Evolutionary conservation across 352 stramenopile species (phyloP).

Genomic region (Phytophthora podocarpi): DNA sequence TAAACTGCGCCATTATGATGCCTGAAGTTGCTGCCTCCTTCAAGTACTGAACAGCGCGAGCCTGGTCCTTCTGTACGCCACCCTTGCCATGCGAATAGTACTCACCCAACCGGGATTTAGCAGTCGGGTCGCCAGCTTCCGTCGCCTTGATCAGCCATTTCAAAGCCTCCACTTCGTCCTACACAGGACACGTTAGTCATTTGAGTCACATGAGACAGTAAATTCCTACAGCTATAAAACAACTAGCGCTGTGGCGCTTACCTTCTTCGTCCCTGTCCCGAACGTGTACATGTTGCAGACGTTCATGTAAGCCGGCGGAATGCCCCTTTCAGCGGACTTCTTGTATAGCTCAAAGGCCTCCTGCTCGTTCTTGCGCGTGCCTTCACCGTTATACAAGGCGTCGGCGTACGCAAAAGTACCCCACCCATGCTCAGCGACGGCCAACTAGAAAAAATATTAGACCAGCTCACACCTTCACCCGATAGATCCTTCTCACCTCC

Average conservation of each 20-base stretch:
- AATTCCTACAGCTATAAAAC: not conserved
- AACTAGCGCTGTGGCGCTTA: conserved; percentile 11
- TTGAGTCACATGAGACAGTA: too few species aligned
- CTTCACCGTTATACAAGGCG: conserved; percentile 75
- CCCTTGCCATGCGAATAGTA: conserved; percentile 69
- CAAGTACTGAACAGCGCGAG: conserved; percentile 68
- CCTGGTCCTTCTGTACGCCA: conserved; percentile 54
- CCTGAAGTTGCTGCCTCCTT: conserved; percentile 67
- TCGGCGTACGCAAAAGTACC: conserved; percentile 84
- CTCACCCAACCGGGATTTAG: conserved; percentile 76
- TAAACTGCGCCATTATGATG: conserved; percentile 75
- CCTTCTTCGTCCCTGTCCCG: conserved; percentile 74
- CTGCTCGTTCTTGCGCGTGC: conserved; percentile 70
- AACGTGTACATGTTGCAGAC: conserved; percentile 84
- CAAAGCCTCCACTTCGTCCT: conserved; percentile 74
- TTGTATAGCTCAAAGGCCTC: conserved; percentile 85
- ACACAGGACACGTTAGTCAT: not conserved
- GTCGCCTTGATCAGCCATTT: conserved; percentile 82
- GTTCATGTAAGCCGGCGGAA: conserved; percentile 81
- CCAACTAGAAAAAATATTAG: conserved; percentile 41
- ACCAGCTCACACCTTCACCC: not conserved
- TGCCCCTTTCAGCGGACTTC: conserved; percentile 58
- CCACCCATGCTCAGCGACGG: conserved; percentile 67
- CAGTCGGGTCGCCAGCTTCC: conserved; percentile 70
- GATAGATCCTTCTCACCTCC: conserved; percentile 43